Base-by-base conservation (phyloP, 2,329 filamentous ascomycete species). In the Coniochaeta hoffmannii region DNA sequence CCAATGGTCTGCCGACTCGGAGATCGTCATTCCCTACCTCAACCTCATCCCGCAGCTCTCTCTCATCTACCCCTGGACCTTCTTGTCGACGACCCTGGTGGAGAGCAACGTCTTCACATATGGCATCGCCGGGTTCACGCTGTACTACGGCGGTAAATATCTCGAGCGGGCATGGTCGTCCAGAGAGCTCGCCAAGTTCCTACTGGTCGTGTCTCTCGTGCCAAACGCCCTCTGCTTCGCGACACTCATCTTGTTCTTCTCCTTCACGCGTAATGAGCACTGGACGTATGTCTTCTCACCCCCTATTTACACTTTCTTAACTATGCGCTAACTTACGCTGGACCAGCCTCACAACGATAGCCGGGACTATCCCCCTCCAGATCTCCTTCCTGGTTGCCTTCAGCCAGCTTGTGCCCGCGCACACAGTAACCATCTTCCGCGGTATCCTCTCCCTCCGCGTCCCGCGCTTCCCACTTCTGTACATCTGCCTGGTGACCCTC, bases 131-230 rank as follows among this genome's bases (percentile, higher is more conserved):
- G 86, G 80, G 28, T 76, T 86, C 44, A 92, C 92, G 1, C 73
- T 97, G 54, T 96, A 92, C 71, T 90, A 96, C 74, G 93, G 93
- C 55, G 94, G 94, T 10, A 85, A 91, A 64, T 99, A 99, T 71
- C 82, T 99, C 22, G 94, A 99, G 79, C 81, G 94, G 66, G 93
- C 94, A 32, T 99, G 93, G 94, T 92, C 91, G 31, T 93, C 90
- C 26, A 83, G 82, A 56, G 93, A 97, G 71, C 90, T 97, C 69
- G 90, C 85, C 65, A 97, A 96, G 72, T 97, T 97, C 69, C 77
- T 97, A 50, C 75, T 89, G 15, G 79, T 96, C 61, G 81, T 87
- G 51, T 79, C 89, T 14, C 71, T 96, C 65, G 78, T 96, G 55
- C 91, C 94, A 32, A 97, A 97, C 71, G 62, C 88, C 17, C 65